Percentiles rank a stretch among this genome's conserved stretches.
Evolutionary conservation across 805 yeast genomes (phyloP).

Genomic region (Ogataea kodamae): DNA sequence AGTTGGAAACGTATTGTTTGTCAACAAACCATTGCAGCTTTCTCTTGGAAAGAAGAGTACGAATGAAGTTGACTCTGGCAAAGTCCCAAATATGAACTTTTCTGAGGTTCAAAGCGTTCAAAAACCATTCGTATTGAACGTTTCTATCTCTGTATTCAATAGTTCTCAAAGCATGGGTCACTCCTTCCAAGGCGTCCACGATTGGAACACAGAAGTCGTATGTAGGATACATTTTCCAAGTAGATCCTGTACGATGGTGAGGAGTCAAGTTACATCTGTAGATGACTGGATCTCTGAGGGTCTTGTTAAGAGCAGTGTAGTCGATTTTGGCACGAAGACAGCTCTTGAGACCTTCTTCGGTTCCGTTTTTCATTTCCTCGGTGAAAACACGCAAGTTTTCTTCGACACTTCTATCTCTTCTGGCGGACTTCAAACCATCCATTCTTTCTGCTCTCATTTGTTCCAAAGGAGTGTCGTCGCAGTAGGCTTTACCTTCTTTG

Average conservation of each 20-base stretch:
- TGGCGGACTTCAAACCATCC: slow-evolving; percentile 89
- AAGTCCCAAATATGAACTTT: slow-evolving; percentile 98
- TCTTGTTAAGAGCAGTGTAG: slow-evolving; percentile 85
- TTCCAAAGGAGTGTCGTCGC: slow-evolving; percentile 94
- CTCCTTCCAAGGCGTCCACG: slow-evolving; percentile 94
- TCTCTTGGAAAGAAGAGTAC: slow-evolving; percentile 94
- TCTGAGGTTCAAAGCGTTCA: slow-evolving; percentile 74
- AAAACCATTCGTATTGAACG: slow-evolving; percentile 97
- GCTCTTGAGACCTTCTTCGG: slow-evolving; percentile 86
- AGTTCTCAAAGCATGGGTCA: slow-evolving; percentile 96
- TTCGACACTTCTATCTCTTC: slow-evolving; percentile 91
- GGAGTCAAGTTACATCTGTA: slow-evolving; percentile 97
- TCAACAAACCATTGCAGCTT: slow-evolving; percentile 99
- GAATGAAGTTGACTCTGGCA: slow-evolving; percentile 92
- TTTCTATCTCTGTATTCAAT: slow-evolving; percentile 98
- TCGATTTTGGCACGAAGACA: slow-evolving; percentile 97
- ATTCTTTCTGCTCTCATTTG: slow-evolving; percentile 98
- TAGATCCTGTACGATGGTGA: slow-evolving; percentile 91
- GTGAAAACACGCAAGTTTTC: slow-evolving; percentile 85
- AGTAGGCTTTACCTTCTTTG: slow-evolving; percentile 94
- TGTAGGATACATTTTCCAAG: slow-evolving; percentile 97
- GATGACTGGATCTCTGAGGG: slow-evolving; percentile 96
- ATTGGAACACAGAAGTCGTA: slow-evolving; percentile 98
- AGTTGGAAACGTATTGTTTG: slow-evolving; percentile 76
- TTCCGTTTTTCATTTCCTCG: slow-evolving; percentile 90